phyloP scores from a whole-genome alignment of 495 filamentous ascomycete species.

The Delitschia confertaspora region DNA sequence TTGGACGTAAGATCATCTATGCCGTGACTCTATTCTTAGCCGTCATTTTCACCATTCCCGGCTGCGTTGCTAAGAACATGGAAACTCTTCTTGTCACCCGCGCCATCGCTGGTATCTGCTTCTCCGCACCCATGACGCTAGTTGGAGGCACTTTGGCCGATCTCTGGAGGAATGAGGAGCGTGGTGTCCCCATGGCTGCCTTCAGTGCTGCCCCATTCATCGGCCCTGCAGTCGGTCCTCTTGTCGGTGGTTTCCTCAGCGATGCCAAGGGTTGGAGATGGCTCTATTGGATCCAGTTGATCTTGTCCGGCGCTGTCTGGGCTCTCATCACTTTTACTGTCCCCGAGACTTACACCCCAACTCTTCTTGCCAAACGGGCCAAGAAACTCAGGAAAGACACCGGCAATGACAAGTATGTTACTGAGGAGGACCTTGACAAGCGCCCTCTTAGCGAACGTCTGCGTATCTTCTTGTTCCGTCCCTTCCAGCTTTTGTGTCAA shows the following conservation, averaged over 20 bases:
- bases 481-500: conserved; percentile 69
- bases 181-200: conserved; percentile 79
- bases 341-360: conserved; percentile 71
- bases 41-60: conserved; percentile 69
- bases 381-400: conserved; percentile 58
- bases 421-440: conserved; percentile 63
- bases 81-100: conserved; percentile 64
- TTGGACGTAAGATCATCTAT: conserved; percentile 62
- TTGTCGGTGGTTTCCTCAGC: conserved; percentile 65
- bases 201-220: conserved; percentile 73
- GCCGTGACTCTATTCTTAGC: conserved; percentile 53
- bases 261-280: conserved; percentile 68
- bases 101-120: conserved; percentile 69
- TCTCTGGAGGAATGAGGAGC: conserved; percentile 70
- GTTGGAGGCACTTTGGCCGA: conserved; percentile 76
- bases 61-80: conserved; percentile 66
- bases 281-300: conserved; percentile 79
- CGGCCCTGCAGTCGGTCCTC: conserved; percentile 65
- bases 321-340: conserved; percentile 68
- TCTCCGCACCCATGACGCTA: conserved; percentile 75
- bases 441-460: conserved; percentile 55
- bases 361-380: conserved; percentile 55
- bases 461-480: conserved; percentile 59
- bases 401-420: conserved; percentile 56
- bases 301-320: conserved; percentile 57